Evolutionary conservation across 176 grass and related monocot genomes (phyloP).

Genomic region (Triticum urartu): DNA sequence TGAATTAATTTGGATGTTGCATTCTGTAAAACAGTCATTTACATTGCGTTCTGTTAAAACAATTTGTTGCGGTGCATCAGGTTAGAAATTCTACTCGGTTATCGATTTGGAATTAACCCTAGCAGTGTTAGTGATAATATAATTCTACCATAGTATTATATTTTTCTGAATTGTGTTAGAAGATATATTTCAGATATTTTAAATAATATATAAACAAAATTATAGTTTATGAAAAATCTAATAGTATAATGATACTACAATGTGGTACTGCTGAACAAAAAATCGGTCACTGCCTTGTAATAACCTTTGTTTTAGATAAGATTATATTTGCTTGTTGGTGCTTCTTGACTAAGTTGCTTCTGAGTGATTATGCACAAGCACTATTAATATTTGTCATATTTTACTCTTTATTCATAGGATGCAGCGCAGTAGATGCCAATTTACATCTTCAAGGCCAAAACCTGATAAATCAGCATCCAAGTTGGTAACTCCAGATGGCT

Average conservation of each 20-base stretch:
- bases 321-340: background rate
- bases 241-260: background rate
- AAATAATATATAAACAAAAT: background rate
- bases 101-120: background rate
- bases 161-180: background rate
- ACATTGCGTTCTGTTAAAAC: background rate
- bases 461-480: constrained; percentile 55
- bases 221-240: background rate
- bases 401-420: constrained; percentile 57
- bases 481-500: constrained; percentile 52
- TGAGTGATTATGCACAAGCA: background rate
- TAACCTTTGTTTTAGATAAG: background rate
- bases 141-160: background rate
- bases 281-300: background rate
- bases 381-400: background rate
- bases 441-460: constrained; percentile 92
- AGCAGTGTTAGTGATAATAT: background rate
- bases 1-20: background rate
- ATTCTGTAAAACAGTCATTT: background rate
- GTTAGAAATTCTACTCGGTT: background rate
- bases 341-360: background rate
- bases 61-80: background rate
- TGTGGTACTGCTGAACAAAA: background rate
- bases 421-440: constrained; percentile 94
- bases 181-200: background rate